Conservation (phyloP, 2,329 filamentous ascomycete species). For the Monosporascus sp. region DNA sequence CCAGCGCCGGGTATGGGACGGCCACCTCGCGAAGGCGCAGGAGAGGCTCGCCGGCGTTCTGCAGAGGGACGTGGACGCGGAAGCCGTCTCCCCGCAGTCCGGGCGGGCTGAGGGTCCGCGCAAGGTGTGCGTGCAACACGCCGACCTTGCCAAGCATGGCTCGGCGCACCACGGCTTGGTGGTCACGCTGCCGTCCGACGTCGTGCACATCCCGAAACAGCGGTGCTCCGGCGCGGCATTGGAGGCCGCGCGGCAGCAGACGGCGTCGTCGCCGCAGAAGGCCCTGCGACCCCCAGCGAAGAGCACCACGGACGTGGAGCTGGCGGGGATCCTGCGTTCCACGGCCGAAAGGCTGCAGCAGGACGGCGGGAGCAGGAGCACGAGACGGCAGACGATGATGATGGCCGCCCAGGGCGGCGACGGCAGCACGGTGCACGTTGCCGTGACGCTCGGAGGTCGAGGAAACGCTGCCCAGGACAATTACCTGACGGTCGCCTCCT, state of each 20-base stretch:
- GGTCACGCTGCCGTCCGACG: conserved; percentile 3
- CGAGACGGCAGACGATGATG: conserved; percentile 23
- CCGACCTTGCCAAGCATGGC: background rate
- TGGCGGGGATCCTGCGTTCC: conserved; percentile 46
- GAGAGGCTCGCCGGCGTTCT: background rate
- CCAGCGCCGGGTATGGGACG: background rate
- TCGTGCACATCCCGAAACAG: conserved; percentile 11
- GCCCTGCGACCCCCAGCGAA: conserved; percentile 17
- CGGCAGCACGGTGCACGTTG: background rate
- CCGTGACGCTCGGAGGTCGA: background rate
- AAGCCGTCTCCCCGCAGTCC: background rate
- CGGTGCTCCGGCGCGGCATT: conserved; percentile 5
- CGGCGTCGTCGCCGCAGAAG: conserved; percentile 11
- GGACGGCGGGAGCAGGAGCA: conserved; percentile 22
- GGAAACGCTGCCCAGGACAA: background rate
- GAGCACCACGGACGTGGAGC: conserved; percentile 39
- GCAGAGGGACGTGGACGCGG: background rate
- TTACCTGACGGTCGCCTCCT: background rate
- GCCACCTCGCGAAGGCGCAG: background rate
- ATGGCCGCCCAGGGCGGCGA: conserved; percentile 2
- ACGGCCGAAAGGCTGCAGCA: conserved; percentile 48
- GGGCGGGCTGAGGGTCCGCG: background rate
- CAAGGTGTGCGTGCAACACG: background rate
- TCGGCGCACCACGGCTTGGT: background rate
- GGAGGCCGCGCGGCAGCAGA: conserved; percentile 20